Evolutionary conservation across 306 rosid species (phyloP).

Genomic region (Cicer pinnatifidum): DNA sequence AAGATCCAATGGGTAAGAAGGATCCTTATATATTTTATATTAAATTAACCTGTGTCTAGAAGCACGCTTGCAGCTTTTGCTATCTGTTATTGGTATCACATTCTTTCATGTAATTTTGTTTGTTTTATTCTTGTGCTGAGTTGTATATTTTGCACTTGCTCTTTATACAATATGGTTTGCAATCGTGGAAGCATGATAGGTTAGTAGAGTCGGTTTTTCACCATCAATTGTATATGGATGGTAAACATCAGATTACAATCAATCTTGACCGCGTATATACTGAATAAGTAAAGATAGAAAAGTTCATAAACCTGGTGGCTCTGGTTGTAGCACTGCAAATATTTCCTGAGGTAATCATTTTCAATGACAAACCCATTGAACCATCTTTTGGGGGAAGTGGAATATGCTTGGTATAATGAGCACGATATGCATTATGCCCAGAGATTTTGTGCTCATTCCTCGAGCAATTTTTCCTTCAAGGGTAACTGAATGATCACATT

Average conservation of each 20-base stretch:
- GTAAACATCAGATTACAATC: neutral
- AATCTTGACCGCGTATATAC: too few relatives aligned
- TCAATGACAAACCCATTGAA: too few relatives aligned
- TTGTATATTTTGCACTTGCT: neutral
- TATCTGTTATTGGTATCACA: neutral
- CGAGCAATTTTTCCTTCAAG: too few relatives aligned
- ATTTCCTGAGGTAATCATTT: too few relatives aligned
- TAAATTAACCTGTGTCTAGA: slow-evolving; percentile 9
- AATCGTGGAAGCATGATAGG: neutral
- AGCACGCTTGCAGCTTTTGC: slow-evolving; percentile 20
- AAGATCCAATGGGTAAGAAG: slow-evolving; percentile 90
- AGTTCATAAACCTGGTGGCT: too few relatives aligned
- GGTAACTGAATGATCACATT: too few relatives aligned
- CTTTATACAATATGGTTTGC: neutral
- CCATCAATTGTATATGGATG: neutral
- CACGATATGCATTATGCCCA: too few relatives aligned
- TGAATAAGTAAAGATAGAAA: too few relatives aligned
- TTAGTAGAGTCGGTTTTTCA: neutral
- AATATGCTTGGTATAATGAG: too few relatives aligned
- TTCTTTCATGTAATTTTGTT: neutral
- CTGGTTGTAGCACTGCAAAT: too few relatives aligned
- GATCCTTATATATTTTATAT: slow-evolving; percentile 17
- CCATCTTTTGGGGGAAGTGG: too few relatives aligned
- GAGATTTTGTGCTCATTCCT: too few relatives aligned
- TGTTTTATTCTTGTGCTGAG: slow-evolving; percentile 7